Conservation (phyloP, 306 rosid genomes). For the Prosopis cineraria region DNA sequence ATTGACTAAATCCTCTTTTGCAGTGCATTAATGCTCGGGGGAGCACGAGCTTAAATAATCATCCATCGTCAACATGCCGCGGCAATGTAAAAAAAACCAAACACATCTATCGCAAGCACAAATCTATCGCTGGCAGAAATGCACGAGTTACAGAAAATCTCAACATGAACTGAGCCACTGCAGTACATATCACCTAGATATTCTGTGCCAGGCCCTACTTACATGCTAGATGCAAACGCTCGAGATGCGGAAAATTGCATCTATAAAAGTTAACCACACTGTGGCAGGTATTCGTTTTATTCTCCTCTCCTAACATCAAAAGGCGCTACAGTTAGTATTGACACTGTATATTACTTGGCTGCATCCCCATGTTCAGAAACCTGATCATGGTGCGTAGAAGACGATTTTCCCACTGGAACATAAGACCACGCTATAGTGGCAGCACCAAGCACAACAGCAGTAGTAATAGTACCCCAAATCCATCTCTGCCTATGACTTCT, state of each 20-base stretch:
- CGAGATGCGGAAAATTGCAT: constrained; percentile 39
- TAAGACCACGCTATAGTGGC: constrained; percentile 80
- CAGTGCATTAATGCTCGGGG: constrained; percentile 33
- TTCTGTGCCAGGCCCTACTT: constrained; percentile 34
- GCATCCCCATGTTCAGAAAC: constrained; percentile 49
- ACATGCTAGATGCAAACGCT: constrained; percentile 43
- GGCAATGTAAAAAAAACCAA: constrained; percentile 8
- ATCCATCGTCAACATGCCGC: neutral
- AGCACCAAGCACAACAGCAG: constrained; percentile 64
- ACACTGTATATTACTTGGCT: constrained; percentile 38
- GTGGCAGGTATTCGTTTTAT: constrained; percentile 54
- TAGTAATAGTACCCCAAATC: constrained; percentile 85
- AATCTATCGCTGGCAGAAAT: neutral
- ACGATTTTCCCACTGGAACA: constrained; percentile 57
- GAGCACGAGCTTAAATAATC: constrained; percentile 34
- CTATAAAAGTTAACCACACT: constrained; percentile 43
- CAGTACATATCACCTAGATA: constrained; percentile 19
- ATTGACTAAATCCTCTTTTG: constrained; percentile 18
- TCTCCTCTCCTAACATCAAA: constrained; percentile 43
- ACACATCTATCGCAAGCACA: constrained; percentile 23
- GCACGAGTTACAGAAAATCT: constrained; percentile 26
- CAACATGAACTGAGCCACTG: constrained; percentile 26
- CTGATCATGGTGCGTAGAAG: constrained; percentile 33
- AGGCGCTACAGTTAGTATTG: constrained; percentile 29
- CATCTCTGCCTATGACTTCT: constrained; percentile 74